Base-by-base conservation (phyloP, 352 stramenopile species). In the Phytophthora multivora region DNA sequence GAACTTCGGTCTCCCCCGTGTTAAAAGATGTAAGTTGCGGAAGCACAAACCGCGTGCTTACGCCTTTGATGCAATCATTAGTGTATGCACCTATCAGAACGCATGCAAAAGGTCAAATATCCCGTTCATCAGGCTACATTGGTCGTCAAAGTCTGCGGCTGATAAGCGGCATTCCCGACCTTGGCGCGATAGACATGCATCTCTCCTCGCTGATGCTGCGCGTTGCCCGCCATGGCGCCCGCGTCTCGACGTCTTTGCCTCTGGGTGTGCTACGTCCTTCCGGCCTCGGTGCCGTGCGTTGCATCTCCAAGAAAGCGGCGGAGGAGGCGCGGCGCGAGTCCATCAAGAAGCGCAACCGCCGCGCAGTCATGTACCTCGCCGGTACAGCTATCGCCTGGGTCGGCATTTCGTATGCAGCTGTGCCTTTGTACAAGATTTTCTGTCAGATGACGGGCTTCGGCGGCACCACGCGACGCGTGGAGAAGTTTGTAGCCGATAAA, bases 361-460 rank as follows among this genome's bases (percentile, higher is more conserved):
- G 91, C 47, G 79, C 95, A 33, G 78, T 97, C 51, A 90, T 98
- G 50, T 99, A 99, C 83, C 80, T 96, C 33, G 62, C 86, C 0
- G 89, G 94, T n/a, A 86, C 98, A 18, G 95, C 97, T 1, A 80
- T 99, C 16, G 91, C 91, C 9, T 97, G 91, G 45, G 57, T 99
- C 2, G 97, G 97, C 11, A 78, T 98, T 23, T 97, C 93, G 40
- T 99, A 99, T 64, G 97, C 97, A 5, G 91, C 97, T 13, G 97
- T 99, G 30, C 97, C 97, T 43, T 73, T 99, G 38, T 99, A 99
- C 84, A 99, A 99, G 73, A 95, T 98, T 31, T 99, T 99, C 70
- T 99, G 97, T 74, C 96, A 99, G 70, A 93, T 97, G 57, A 99
- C 97, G 16, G 97, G 97, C 31, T 99, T 98, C 75, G 97, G 96